These are phyloP conservation scores for Cruciata laevipes DNA, from an alignment of 257 asterid species.

Conservation along the genomic window DNA sequence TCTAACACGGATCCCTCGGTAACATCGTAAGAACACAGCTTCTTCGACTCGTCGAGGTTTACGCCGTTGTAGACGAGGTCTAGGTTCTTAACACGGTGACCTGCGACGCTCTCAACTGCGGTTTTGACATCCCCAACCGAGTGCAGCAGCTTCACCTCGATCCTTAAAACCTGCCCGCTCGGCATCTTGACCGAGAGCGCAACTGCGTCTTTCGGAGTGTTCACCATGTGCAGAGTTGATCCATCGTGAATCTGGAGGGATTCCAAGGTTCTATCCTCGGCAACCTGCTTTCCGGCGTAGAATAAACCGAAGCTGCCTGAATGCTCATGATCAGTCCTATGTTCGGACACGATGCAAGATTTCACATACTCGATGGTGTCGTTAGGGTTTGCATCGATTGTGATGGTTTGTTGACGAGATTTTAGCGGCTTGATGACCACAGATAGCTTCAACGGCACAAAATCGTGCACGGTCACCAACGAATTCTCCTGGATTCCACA, in stretches of 20 bases:
- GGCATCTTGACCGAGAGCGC: slow-evolving; percentile 15
- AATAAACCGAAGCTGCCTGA: slow-evolving; percentile 7
- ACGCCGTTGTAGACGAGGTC: no score
- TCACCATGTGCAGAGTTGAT: slow-evolving; percentile 23
- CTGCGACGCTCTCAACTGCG: no score
- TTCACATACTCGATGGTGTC: slow-evolving; percentile 23
- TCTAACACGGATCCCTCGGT: slow-evolving; percentile 12
- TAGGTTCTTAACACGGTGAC: no score
- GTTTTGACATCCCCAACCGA: no score
- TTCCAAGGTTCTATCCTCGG: slow-evolving; percentile 18
- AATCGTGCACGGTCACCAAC: slow-evolving; percentile 13
- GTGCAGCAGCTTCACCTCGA: slow-evolving; percentile 13
- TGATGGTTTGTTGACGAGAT: not conserved
- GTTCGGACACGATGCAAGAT: slow-evolving; percentile 10
- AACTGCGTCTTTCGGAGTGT: no score
- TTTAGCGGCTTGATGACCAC: slow-evolving; percentile 13
- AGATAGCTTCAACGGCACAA: not conserved
- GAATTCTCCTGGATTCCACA: slow-evolving; percentile 16
- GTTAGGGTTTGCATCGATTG: no score
- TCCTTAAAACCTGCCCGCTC: slow-evolving; percentile 8
- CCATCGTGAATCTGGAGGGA: slow-evolving; percentile 8
- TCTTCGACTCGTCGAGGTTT: no score
- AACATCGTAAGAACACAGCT: slow-evolving; percentile 8
- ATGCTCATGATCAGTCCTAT: slow-evolving; percentile 9
- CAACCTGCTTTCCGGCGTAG: slow-evolving; percentile 17